These are phyloP conservation scores for Ramalina intermedia DNA, from an alignment of 495 filamentous ascomycete genomes.

Conservation along the genomic window DNA sequence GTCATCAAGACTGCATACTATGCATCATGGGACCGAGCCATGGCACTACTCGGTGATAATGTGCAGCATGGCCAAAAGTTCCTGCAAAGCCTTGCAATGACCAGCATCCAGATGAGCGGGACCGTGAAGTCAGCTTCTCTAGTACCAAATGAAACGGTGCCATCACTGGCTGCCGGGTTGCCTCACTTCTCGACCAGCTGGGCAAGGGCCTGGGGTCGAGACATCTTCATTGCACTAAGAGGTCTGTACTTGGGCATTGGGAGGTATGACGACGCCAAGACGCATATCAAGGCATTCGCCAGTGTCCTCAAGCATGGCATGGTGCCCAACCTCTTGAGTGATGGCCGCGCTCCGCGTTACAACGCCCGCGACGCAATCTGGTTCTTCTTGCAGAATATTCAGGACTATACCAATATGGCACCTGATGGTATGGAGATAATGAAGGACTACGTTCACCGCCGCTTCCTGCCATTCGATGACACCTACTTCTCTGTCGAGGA, in stretches of 20 bases:
- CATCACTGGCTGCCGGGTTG: conserved; percentile 80
- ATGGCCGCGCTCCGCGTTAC: conserved; percentile 81
- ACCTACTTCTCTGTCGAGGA: conserved; percentile 78
- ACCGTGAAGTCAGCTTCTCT: conserved; percentile 79
- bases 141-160: conserved; percentile 69
- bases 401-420: conserved; percentile 78
- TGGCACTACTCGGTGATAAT: conserved; percentile 64
- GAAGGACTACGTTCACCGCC: conserved; percentile 58
- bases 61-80: conserved; percentile 72
- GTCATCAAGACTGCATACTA: conserved; percentile 76
- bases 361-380: conserved; percentile 93
- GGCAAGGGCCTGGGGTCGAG: conserved; percentile 94
- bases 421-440: conserved; percentile 65
- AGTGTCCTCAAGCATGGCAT: conserved; percentile 97
- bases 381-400: conserved; percentile 92
- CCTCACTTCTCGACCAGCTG: conserved; percentile 91
- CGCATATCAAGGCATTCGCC: conserved; percentile 91
- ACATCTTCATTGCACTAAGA: conserved; percentile 89
- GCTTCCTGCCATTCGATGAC: conserved; percentile 94
- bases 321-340: conserved; percentile 88
- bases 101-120: conserved; percentile 79
- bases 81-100: conserved; percentile 71
- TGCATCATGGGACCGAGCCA: conserved; percentile 61
- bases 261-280: conserved; percentile 71
- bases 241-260: conserved; percentile 82